Evolutionary conservation across 495 filamentous ascomycete genomes (phyloP), one percentile per base, ranked within the genome.

Genomic region (Hypomontagnella monticulosa): DNA sequence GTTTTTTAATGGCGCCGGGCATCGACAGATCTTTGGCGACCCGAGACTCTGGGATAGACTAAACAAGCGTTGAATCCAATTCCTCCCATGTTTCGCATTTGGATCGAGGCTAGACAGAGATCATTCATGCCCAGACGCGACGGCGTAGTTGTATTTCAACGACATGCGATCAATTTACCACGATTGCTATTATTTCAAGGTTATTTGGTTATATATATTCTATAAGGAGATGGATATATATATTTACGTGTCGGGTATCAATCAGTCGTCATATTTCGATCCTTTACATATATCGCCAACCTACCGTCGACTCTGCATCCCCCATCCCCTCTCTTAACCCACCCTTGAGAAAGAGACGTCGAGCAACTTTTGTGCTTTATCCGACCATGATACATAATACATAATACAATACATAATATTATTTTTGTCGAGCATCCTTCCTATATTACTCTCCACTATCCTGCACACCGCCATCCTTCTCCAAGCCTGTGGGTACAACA

Each of bases 1-100:
- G 61, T 54, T 61, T 65, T 60, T 69, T 49, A 62, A 62, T 61
- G 59, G 54, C 58, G 52, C 57, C 55, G 58, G 65, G 32, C 66
- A 70, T 66, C 42, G 69, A 67, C 66, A 67, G 71, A 74, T 74
- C 72, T 72, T 63, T 66, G 50, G 63, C 48, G 72, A 74, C 72
- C 72, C 72, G 66, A 72, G 50, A 40, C 63, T 68, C 64, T 71
- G 72, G 72, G 61, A 72, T 68, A 59, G 65, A 70, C 72, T 74
- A 74, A 70, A 70, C 66, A 72, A 72, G 69, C 71, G 71, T 69
- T 63, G 65, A 71, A 66, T 68, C 71, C 66, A 66, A 73, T 64
- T 67, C 52, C 58, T 63, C 59, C 65, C 65, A 67, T 63, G 59
- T 59, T 68, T 63, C 65, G 65, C 59, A 63, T 54, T 38, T 58